Percentiles rank a stretch among this genome's conserved stretches.
phyloP scores from a whole-genome alignment of 495 filamentous ascomycete species.

The Penicillium lividum region DNA sequence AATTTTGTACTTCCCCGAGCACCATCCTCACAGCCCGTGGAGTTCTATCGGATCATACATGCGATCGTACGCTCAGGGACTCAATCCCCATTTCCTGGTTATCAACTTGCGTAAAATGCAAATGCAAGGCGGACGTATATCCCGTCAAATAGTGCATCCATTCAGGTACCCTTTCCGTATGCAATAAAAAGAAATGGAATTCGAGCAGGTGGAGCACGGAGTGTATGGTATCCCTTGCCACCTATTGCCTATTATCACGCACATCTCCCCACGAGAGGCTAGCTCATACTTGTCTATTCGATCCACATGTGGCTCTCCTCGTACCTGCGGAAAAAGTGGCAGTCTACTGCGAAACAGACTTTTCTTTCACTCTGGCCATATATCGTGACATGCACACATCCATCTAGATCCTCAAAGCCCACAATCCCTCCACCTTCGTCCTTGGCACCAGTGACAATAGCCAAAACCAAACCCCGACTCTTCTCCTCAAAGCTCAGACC shows the following conservation, averaged over 20 bases:
- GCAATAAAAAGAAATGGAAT: slow-evolving; percentile 2
- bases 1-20: slow-evolving; percentile 13
- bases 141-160: slow-evolving; percentile 15
- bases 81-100: slow-evolving; percentile 28
- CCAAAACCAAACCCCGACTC: not conserved
- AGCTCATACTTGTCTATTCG: slow-evolving; percentile 2
- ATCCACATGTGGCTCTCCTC: slow-evolving; percentile 4
- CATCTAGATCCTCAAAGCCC: not conserved
- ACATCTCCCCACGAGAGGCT: slow-evolving; percentile 3
- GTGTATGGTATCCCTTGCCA: slow-evolving; percentile 4
- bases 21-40: slow-evolving; percentile 18
- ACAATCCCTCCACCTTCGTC: not conserved
- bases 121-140: slow-evolving; percentile 30
- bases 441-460: not conserved
- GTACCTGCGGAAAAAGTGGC: not conserved
- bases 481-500: not conserved
- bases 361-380: not conserved
- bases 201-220: not conserved
- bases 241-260: not conserved
- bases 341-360: slow-evolving; percentile 2
- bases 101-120: slow-evolving; percentile 25
- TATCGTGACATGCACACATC: not conserved
- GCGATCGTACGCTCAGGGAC: slow-evolving; percentile 13
- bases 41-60: slow-evolving; percentile 1
- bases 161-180: slow-evolving; percentile 25